Base-by-base conservation (phyloP, 1,139 yeast genomes). In the Scheffersomyces insectosa region DNA sequence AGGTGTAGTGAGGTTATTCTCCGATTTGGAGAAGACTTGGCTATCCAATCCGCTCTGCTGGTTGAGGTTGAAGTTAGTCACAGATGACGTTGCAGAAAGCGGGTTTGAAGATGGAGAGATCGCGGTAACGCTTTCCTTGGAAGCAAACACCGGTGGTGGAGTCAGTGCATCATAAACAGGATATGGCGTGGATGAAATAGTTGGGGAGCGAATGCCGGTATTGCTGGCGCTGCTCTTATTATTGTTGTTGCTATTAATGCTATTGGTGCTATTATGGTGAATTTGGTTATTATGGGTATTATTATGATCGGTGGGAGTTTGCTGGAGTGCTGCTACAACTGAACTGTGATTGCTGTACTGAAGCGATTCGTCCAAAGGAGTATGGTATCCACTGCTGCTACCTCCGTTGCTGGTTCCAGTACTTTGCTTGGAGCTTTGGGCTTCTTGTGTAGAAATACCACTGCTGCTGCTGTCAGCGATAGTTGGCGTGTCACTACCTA, bases 41-140 rank as follows among this genome's bases (percentile, higher is more conserved):
- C 45, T 39, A 15, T 37, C 42, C 14, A 36, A 33, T 25, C 32
- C 25, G 5, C 40, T 36, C 12, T 13, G 41, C 20, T 30, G 37
- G 36, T 54, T 46, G 27, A 68, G 53, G 42, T 67, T 67, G 42
- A 70, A 57, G 50, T 71, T 71, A 16, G 75, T 66, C 2, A 70
- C 67, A 5, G 75, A 70, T 1, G 76, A 70, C 5, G 72, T 62
- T 9, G 73, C 63, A 34, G 74, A 68, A 32, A 66, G 50, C 2
- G 72, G 62, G 42, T 60, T 59, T 12, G 69, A 61, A 14, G 62
- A 57, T 5, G 74, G 73, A 3, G 70, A 65, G 8, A 42, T 12
- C 14, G 45, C 36, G 9, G 34, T 30, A 11, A 36, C 23, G 23
- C 30, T 12, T 11, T 39, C 40, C n/a, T 42, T 39, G n/a, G 45